Base-by-base conservation (phyloP, 805 yeast species). In the Hanseniaspora occidentalis region DNA sequence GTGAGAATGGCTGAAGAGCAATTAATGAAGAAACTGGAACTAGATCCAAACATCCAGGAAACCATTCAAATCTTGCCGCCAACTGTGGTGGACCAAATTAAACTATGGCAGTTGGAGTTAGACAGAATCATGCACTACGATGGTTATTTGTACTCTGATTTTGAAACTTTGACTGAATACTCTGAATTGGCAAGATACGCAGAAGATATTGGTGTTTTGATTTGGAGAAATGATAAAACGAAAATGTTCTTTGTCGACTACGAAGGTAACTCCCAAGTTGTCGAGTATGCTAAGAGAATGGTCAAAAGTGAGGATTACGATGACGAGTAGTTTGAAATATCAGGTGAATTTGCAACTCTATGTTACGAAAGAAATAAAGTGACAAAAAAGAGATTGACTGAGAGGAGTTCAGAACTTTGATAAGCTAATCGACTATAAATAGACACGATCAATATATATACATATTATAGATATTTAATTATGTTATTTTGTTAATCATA, bases 11-110 rank as follows among this genome's bases (percentile, higher is more conserved):
- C 89, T 0, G 84, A 81, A 47, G 85, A 77, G 39, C 72, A 64
- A 40, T 54, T 78, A 31, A 77, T 74, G 44, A 81, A 79, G 50
- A 79, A 79, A 54, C 56, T 76, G 39, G 92, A 81, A 45, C 70
- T 77, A 44, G 44, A 63, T 35, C 56, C 64, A 5, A 64, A 63
- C 11, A 61, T 69, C 6, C 70, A 70, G 46, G 72, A 76, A 48
- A 56, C 71, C 46, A 51, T 77, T 43, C 78, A 79, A 53, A 65
- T 92, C 10, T 57, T 83, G 5, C 97, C 97, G 3, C 95, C 97
- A 0, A 92, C 95, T 0, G 95, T 92, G n/a, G 83, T 84, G 1
- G 99, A 92, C 60, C 99, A 92, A 58, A 84, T 92, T 50, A 79
- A 78, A 55, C 67, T 92, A 40, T 92, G 99, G 99, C 97, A 92